Evolutionary conservation across 345 rosid species (phyloP), one percentile per base, ranked within the genome.

Genomic region (Excoecaria agallocha): DNA sequence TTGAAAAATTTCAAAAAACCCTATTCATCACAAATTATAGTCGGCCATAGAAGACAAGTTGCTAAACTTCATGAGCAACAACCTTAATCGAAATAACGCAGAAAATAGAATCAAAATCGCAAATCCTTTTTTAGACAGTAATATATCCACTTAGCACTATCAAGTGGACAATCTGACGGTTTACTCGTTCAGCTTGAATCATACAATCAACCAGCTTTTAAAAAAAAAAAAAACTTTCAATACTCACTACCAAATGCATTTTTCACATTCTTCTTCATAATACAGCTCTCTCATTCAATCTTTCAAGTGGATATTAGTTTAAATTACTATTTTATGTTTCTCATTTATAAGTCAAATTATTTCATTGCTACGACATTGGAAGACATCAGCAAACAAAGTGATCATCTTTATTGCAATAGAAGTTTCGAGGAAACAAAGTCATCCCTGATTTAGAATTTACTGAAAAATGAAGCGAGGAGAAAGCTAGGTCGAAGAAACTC

Each of bases 231-330:
- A 15, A 24, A 16, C 24, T 43, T 43, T 43, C 9, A 6, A 10
- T 43, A 8, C 11, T 58, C 62, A 58, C 62, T 22, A 3, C 24
- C 5, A 24, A 4, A 62, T 9, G 41, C 46, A 16, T 62, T n/a
- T 62, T 62, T 62, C 68, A 63, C 15, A 63, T 17, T 63, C 68
- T 63, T 37, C 50, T 19, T 37, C 46, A 63, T 12, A 62, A 38
- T 20, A 39, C 12, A 63, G 12, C 17, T 8, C 1, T 6, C 6
- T 15, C 12, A 62, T 62, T 37, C 45, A 62, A 37, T 35, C 20
- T 35, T 62, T 6, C 15, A 37, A 62, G 38, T 17, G 45, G 16
- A 38, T 15, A 62, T 30, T 55, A 5, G 9, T 57, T 24, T 16
- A 37, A 15, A 61, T 13, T 8, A 19, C 46, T 13, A 4, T 20